Percentiles rank a stretch among this genome's conserved stretches.
Evolutionary conservation across 2,329 filamentous ascomycete genomes (phyloP).

Genomic region (Neoarthrinium moseri): DNA sequence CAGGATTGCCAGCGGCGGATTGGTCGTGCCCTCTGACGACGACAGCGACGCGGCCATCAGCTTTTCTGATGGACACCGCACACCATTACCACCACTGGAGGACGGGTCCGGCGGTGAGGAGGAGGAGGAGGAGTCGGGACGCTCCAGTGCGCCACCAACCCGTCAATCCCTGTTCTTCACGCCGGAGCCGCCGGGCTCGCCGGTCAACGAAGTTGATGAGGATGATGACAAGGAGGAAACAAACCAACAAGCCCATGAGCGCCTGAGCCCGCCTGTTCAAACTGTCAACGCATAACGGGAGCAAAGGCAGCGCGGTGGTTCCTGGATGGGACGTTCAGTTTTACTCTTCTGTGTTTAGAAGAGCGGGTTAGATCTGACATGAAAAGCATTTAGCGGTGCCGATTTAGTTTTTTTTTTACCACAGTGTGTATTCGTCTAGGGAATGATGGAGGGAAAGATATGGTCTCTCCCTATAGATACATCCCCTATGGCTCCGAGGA

Average conservation of each 20-base stretch:
- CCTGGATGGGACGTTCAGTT: too few species aligned
- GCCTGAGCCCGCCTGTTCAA: slow-evolving; percentile 32
- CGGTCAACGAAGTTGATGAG: slow-evolving; percentile 19
- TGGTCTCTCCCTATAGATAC: too few species aligned
- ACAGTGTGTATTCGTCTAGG: too few species aligned
- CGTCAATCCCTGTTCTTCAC: slow-evolving; percentile 40
- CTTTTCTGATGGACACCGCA: slow-evolving; percentile 57
- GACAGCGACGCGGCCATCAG: slow-evolving; percentile 61
- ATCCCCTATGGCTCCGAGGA: too few species aligned
- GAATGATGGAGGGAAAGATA: too few species aligned
- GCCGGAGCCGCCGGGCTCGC: slow-evolving; percentile 37
- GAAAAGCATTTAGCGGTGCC: slow-evolving; percentile 8
- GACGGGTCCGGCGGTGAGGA: slow-evolving; percentile 29
- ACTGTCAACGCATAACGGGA: slow-evolving; percentile 28
- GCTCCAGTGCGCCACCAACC: too few species aligned
- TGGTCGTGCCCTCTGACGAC: slow-evolving; percentile 52
- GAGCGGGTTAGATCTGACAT: background rate
- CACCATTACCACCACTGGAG: slow-evolving; percentile 53
- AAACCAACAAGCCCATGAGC: slow-evolving; percentile 19
- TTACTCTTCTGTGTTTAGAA: too few species aligned
- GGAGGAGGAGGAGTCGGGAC: too few species aligned
- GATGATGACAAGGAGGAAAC: slow-evolving; percentile 18
- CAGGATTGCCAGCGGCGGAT: slow-evolving; percentile 28
- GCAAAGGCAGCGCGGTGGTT: too few species aligned
- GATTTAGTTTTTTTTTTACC: slow-evolving; percentile 7